A percentile compares a stretch with the other conserved stretches of the same genome.
Conservation (phyloP, 257 asterid species). For the Coffea canephora region DNA sequence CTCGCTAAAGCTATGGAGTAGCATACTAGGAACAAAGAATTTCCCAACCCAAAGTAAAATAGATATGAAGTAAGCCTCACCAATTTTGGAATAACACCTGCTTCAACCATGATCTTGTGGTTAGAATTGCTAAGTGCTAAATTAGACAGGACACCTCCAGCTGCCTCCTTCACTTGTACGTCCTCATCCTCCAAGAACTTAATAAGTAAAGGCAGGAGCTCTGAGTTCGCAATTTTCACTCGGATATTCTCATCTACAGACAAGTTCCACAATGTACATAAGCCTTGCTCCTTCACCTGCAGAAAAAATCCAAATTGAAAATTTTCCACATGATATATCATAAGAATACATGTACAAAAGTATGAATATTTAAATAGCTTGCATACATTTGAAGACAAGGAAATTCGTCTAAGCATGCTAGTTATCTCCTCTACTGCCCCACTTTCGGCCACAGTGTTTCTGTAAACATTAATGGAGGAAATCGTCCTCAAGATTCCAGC, state of each 20-base stretch:
- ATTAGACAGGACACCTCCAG: conserved; percentile 74
- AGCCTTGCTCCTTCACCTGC: conserved; percentile 85
- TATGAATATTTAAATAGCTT: conserved; percentile 1
- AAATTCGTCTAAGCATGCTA: conserved; percentile 51
- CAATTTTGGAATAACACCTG: conserved; percentile 71
- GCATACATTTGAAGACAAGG: conserved; percentile 56
- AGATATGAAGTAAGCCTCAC: conserved; percentile 39
- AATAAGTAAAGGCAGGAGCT: conserved; percentile 56
- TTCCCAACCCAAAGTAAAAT: background rate
- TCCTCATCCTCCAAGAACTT: conserved; percentile 73
- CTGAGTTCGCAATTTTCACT: conserved; percentile 49
- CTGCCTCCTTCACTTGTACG: conserved; percentile 62
- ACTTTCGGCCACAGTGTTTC: conserved; percentile 66
- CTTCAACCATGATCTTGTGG: conserved; percentile 74
- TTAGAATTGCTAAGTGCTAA: conserved; percentile 52
- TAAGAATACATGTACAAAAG: conserved; percentile 11
- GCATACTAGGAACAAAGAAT: background rate
- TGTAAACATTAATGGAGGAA: conserved; percentile 59
- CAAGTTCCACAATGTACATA: conserved; percentile 74
- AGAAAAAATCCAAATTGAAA: conserved; percentile 15
- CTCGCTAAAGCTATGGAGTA: background rate
- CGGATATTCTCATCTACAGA: conserved; percentile 73
- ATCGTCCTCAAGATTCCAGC: conserved; percentile 67
- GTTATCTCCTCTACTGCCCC: conserved; percentile 84
- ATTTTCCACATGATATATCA: conserved; percentile 25